Percentiles rank a stretch among this genome's conserved stretches.
Evolutionary conservation across 805 yeast genomes (phyloP).

Genomic region (Sporopachydermia quercuum): DNA sequence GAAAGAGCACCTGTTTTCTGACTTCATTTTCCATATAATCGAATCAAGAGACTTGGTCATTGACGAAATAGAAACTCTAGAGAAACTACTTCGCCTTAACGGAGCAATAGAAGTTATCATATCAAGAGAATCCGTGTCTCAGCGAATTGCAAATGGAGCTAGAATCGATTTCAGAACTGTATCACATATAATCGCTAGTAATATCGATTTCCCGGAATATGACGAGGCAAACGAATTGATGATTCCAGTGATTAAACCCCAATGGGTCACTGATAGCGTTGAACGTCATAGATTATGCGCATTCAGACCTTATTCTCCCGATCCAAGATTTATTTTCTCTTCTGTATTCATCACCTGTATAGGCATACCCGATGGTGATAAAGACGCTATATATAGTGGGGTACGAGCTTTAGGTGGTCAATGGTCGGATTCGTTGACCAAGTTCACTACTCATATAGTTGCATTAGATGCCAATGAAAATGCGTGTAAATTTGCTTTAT

Average conservation of each 20-base stretch:
- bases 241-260: conserved; percentile 50
- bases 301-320: conserved; percentile 47
- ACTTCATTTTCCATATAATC: background rate
- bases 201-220: conserved; percentile 38
- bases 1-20: background rate
- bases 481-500: conserved; percentile 40
- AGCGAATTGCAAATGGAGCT: background rate
- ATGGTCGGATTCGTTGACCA: conserved; percentile 43
- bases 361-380: conserved; percentile 39
- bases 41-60: background rate
- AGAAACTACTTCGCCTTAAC: background rate
- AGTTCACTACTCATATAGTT: conserved; percentile 67
- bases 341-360: conserved; percentile 48
- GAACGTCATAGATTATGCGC: conserved; percentile 5
- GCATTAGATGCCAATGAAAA: conserved; percentile 39
- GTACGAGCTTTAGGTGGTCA: conserved; percentile 70
- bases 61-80: background rate
- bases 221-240: conserved; percentile 30
- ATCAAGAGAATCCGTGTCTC: background rate
- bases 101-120: background rate
- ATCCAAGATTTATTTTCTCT: conserved; percentile 49
- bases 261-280: conserved; percentile 43
- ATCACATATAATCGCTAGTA: conserved; percentile 37
- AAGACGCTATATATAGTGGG: conserved; percentile 53
- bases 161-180: conserved; percentile 9